phyloP scores from a whole-genome alignment of 78 protist species.

The Dictyostelium capitatum region DNA sequence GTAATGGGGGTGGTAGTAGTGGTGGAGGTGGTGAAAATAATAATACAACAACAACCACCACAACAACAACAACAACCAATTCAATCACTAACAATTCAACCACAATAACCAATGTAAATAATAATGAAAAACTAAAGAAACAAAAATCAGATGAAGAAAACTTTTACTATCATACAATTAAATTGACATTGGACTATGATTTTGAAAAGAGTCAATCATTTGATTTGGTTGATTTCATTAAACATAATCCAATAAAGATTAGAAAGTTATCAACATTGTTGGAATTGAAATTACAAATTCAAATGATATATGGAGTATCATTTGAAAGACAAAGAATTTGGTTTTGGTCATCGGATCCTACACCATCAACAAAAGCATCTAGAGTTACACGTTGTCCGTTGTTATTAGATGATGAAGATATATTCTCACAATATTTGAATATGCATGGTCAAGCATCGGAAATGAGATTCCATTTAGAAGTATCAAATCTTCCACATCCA shows the following conservation, averaged over 20 bases:
- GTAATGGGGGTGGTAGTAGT: neutral
- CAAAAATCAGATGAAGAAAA: constrained; percentile 69
- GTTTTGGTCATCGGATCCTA: constrained; percentile 53
- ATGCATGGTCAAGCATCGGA: constrained; percentile 34
- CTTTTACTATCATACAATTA: constrained; percentile 70
- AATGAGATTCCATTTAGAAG: constrained; percentile 79
- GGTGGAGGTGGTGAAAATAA: too few species aligned
- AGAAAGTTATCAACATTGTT: constrained; percentile 62
- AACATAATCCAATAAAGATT: constrained; percentile 59
- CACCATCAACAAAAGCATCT: constrained; percentile 32
- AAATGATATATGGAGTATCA: constrained; percentile 73
- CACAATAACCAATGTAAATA: neutral
- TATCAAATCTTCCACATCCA: constrained; percentile 63
- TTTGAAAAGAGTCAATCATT: constrained; percentile 50
- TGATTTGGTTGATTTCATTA: constrained; percentile 60
- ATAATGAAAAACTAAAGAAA: constrained; percentile 48
- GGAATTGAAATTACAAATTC: constrained; percentile 69
- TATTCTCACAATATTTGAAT: constrained; percentile 63
- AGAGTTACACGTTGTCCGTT: constrained; percentile 69
- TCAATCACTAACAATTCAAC: neutral
- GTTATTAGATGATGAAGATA: constrained; percentile 75
- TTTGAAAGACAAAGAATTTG: constrained; percentile 81
- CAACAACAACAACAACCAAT: too few species aligned
- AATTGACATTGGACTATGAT: constrained; percentile 73
- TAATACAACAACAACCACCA: too few species aligned